These are phyloP conservation scores for Agapanthus africanus DNA, from an alignment of 106 monocot species.

Conservation along the genomic window DNA sequence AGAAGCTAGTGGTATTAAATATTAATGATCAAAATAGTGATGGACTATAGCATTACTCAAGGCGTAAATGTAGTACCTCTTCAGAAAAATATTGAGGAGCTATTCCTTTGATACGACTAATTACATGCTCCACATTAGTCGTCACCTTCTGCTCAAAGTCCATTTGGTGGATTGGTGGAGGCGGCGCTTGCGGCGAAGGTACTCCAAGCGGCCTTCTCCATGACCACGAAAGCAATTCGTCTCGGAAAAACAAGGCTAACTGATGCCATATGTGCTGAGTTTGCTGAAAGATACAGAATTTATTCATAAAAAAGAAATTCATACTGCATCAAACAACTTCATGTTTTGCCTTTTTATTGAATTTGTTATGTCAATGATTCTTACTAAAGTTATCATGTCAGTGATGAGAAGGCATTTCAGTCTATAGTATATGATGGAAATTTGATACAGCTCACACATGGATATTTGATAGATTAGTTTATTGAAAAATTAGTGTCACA, in stretches of 20 bases:
- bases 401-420: no score
- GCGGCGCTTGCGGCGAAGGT: constrained; percentile 50
- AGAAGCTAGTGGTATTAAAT: no score
- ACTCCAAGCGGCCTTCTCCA: constrained; percentile 84
- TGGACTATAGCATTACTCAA: not conserved
- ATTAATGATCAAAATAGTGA: not conserved
- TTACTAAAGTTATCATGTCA: no score
- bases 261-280: constrained; percentile 95
- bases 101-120: constrained; percentile 72
- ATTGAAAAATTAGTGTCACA: no score
- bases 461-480: no score
- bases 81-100: constrained; percentile 67
- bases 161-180: constrained; percentile 47
- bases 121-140: constrained; percentile 82
- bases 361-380: no score
- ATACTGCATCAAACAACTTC: no score
- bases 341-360: no score
- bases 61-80: constrained; percentile 41
- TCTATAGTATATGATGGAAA: no score
- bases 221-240: constrained; percentile 95
- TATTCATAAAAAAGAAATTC: no score
- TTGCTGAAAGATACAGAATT: constrained; percentile 57
- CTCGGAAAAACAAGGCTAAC: constrained; percentile 92
- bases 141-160: constrained; percentile 93
- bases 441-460: no score